A percentile compares a stretch with the other conserved stretches of the same genome.
These are phyloP conservation scores for Nicotiana tomentosiformis DNA, from an alignment of 257 asterid species.

Conservation along the genomic window DNA sequence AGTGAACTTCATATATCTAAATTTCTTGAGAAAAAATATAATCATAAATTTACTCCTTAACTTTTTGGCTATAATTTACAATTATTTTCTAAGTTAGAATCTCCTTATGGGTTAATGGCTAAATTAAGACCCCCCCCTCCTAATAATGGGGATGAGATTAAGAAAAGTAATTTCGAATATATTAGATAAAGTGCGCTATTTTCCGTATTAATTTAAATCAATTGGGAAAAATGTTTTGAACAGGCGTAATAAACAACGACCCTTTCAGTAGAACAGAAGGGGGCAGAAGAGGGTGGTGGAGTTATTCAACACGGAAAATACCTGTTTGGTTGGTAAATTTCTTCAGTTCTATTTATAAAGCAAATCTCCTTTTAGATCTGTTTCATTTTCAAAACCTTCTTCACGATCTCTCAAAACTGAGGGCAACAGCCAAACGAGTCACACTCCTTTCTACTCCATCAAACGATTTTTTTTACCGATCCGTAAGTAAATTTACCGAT, in stretches of 20 bases:
- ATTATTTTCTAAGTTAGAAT: too few species aligned
- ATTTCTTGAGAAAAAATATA: too few species aligned
- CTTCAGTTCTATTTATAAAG: background rate
- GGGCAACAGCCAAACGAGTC: background rate
- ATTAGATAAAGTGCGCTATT: too few species aligned
- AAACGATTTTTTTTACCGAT: background rate
- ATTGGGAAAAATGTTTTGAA: background rate
- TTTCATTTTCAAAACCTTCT: background rate
- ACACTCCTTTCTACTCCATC: background rate
- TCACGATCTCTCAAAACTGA: background rate
- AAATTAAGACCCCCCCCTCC: too few species aligned
- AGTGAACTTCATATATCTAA: too few species aligned
- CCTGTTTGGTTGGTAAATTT: background rate
- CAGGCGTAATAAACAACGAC: background rate
- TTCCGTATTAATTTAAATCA: background rate
- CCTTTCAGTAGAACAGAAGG: background rate
- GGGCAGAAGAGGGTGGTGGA: background rate
- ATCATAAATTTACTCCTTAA: too few species aligned
- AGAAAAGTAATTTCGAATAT: too few species aligned
- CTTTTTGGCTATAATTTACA: too few species aligned
- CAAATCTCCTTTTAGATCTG: slow-evolving; percentile 1
- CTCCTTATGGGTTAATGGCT: too few species aligned
- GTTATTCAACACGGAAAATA: slow-evolving; percentile 1
- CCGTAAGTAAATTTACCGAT: background rate
- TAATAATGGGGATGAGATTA: too few species aligned